A percentile compares a stretch with the other conserved stretches of the same genome.
These are phyloP conservation scores for Chimonanthus praecox DNA, from an alignment of 164 flowering plant species.

Conservation along the genomic window DNA sequence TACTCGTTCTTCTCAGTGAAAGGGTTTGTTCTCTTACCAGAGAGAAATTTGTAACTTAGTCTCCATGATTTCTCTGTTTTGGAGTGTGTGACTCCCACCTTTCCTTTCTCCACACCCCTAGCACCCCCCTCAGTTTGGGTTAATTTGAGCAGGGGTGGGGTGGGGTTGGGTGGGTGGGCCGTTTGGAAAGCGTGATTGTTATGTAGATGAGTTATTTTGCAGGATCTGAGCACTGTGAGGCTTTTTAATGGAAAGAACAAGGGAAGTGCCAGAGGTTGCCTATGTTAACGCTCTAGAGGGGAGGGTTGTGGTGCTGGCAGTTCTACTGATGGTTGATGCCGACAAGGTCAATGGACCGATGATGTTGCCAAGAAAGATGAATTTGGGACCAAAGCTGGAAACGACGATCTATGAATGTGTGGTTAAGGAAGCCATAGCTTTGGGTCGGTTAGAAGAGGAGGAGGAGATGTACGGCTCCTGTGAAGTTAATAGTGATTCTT, in stretches of 20 bases:
- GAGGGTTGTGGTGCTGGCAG: constrained; percentile 28
- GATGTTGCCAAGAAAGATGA: constrained; percentile 17
- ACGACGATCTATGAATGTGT: constrained; percentile 40
- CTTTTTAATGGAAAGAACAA: constrained; percentile 39
- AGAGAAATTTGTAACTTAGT: not conserved
- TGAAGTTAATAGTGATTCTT: constrained; percentile 1
- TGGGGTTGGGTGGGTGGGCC: not conserved
- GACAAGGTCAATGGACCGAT: constrained; percentile 25
- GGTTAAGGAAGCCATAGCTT: constrained; percentile 30
- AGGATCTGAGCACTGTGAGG: constrained; percentile 42
- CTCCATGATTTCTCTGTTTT: not conserved
- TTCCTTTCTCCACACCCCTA: not conserved
- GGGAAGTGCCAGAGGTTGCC: constrained; percentile 35
- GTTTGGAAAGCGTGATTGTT: not conserved
- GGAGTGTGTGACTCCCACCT: not conserved
- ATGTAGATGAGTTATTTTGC: not conserved
- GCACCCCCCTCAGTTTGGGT: too few species aligned
- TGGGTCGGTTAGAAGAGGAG: constrained; percentile 17
- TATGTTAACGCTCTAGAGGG: constrained; percentile 34
- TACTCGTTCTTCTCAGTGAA: constrained; percentile 30
- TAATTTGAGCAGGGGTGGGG: too few species aligned
- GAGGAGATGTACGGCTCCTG: constrained; percentile 1
- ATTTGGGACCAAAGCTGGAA: constrained; percentile 17
- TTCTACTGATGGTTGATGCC: constrained; percentile 38
- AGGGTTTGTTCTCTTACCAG: constrained; percentile 22